phyloP scores from a whole-genome alignment of 176 grass and related monocot species.

The Avena sativa region DNA sequence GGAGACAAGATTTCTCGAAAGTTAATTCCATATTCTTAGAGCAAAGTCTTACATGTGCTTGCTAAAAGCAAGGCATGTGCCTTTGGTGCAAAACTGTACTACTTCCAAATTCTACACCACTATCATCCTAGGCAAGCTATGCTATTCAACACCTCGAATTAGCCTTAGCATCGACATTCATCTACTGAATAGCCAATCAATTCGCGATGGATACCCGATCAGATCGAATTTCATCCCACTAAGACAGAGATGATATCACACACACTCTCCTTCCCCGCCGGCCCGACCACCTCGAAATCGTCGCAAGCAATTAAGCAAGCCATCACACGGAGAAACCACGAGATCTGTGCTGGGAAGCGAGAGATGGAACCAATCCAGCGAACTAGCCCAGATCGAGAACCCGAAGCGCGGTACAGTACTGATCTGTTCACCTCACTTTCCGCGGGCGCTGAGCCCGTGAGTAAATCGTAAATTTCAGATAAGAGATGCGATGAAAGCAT shows the following conservation, averaged over 20 bases:
- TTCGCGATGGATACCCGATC: neutral
- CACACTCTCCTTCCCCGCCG: neutral
- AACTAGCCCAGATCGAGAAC: neutral
- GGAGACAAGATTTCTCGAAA: neutral
- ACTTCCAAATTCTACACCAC: neutral
- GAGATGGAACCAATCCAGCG: too few relatives aligned
- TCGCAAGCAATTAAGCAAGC: neutral
- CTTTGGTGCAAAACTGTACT: neutral
- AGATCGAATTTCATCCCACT: neutral
- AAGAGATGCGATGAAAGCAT: neutral
- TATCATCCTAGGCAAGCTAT: neutral
- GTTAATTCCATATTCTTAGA: conserved; percentile 11
- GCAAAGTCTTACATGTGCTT: neutral
- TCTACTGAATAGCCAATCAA: neutral
- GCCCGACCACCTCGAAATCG: neutral
- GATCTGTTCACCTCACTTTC: neutral
- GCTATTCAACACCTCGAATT: neutral
- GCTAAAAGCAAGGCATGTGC: neutral
- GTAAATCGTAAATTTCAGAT: neutral
- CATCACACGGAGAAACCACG: neutral
- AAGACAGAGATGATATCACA: neutral
- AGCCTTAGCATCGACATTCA: neutral
- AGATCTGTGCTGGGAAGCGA: neutral
- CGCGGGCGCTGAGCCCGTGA: neutral
- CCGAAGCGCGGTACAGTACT: neutral